Percentiles rank a stretch among this genome's conserved stretches.
Conservation (phyloP, 202 grass and related monocot genomes). For the Schoenoplectus tabernaemontani region DNA sequence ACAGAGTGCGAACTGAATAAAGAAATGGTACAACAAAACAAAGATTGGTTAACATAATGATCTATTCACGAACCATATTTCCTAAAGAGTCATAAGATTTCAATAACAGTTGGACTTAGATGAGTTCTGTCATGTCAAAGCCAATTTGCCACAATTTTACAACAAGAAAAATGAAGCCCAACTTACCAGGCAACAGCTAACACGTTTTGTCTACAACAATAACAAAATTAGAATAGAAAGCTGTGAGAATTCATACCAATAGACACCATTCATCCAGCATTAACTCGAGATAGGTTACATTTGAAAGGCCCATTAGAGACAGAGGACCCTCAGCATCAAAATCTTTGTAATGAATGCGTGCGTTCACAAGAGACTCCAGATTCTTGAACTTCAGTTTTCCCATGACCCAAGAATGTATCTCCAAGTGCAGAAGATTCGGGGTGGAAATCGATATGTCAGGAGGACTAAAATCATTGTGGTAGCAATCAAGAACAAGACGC, state of each 20-base stretch:
- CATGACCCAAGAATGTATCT: not conserved
- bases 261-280: not conserved
- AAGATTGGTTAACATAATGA: not conserved
- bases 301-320: slow-evolving; percentile 13
- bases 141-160: not conserved
- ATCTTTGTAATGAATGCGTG: not conserved
- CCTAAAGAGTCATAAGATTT: not conserved
- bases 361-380: not conserved
- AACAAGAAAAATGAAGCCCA: not conserved
- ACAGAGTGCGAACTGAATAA: not conserved
- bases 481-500: not conserved
- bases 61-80: not conserved
- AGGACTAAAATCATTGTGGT: not conserved
- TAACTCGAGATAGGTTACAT: not conserved
- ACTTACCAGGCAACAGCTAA: not conserved
- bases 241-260: not conserved
- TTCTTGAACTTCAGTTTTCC: slow-evolving; percentile 3
- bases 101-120: no score
- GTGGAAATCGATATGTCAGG: not conserved
- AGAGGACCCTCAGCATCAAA: not conserved
- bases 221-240: not conserved
- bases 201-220: not conserved
- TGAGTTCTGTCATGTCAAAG: not conserved
- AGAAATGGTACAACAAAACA: not conserved
- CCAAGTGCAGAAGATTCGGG: slow-evolving; percentile 4